Conservation (phyloP, 2,329 filamentous ascomycete genomes). For the Phaeosphaeria sp. region DNA sequence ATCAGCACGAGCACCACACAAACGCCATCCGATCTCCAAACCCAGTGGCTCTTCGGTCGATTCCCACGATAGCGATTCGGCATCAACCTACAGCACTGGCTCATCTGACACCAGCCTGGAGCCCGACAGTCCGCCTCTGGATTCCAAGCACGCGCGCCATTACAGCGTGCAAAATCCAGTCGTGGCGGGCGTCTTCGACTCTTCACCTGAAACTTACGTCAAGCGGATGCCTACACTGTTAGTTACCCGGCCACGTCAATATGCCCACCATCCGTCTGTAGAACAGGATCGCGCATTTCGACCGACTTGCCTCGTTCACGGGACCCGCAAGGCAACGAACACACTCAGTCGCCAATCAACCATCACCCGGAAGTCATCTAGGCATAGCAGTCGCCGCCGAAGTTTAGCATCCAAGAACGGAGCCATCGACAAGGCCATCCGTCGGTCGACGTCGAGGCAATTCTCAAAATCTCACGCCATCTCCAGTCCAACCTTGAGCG, state of each 20-base stretch:
- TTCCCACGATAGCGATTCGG: constrained; percentile 44
- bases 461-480: constrained; percentile 11
- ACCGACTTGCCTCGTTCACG: constrained; percentile 32
- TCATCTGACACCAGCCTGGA: constrained; percentile 52
- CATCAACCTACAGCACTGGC: constrained; percentile 47
- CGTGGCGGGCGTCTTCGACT: constrained; percentile 33
- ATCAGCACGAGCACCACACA: constrained; percentile 11
- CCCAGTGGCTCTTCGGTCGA: constrained; percentile 46
- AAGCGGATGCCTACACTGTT: constrained; percentile 15
- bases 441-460: constrained; percentile 25
- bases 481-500: constrained; percentile 55
- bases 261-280: constrained; percentile 31
- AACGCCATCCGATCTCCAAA: constrained; percentile 17
- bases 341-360: constrained; percentile 19
- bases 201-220: constrained; percentile 15
- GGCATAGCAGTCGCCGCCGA: constrained; percentile 18
- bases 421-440: constrained; percentile 31
- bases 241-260: constrained; percentile 28
- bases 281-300: constrained; percentile 31
- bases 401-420: constrained; percentile 25
- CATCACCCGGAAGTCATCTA: constrained; percentile 30
- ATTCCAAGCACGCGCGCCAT: constrained; percentile 21
- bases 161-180: constrained; percentile 25
- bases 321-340: constrained; percentile 16
- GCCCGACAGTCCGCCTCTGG: constrained; percentile 26